Evolutionary conservation across 2,329 filamentous ascomycete species (phyloP), one percentile per base, ranked within the genome.

Genomic region (Camillea tinctor): DNA sequence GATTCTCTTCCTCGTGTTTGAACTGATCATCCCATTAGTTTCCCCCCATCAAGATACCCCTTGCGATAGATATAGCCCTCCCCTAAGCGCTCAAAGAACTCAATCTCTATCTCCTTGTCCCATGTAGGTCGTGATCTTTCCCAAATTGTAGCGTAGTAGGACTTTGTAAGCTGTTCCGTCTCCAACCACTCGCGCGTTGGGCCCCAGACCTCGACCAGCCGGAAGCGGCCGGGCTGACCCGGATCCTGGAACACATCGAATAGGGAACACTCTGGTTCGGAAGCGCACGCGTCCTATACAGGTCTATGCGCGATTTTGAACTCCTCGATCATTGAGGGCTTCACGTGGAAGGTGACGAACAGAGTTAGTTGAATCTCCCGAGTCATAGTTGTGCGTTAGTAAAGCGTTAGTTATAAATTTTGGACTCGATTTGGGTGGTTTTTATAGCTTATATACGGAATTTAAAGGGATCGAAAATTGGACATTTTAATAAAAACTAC

Each of bases 241-340:
- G 58, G 55, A 54, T 61, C 59, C 36, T 63, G 55, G 53, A 58
- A 61, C 22, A 63, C 61, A 56, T 63, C 59, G 44, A 63, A 61
- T n/a, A 63, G 53, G 26, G 61, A 30, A 50, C 56, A 63, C 59
- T 61, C 52, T 11, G 61, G 61, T 50, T 61, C 61, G 11, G 53
- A 26, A 2, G 61, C 59, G 26, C 58, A 60, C 20, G 58, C 61
- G 4, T 49, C 56, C 61, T 59, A 61, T 13, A 63, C 61, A 13
- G 61, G 61, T 5, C 61, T 52, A 36, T 63, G 61, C 49, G 61
- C 61, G 11, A 54, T 56, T 22, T 63, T 63, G 56, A 60, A 63
- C 11, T 56, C 50, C 13, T 63, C 59, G 24, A 61, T 55, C 4
- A 50, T 26, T 40, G 36, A n/a, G 1, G 56, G 53, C 20, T 61